Evolutionary conservation across 1,284 basidiomycete genomes (phyloP).

Genomic region (Amylostereum areolatum): DNA sequence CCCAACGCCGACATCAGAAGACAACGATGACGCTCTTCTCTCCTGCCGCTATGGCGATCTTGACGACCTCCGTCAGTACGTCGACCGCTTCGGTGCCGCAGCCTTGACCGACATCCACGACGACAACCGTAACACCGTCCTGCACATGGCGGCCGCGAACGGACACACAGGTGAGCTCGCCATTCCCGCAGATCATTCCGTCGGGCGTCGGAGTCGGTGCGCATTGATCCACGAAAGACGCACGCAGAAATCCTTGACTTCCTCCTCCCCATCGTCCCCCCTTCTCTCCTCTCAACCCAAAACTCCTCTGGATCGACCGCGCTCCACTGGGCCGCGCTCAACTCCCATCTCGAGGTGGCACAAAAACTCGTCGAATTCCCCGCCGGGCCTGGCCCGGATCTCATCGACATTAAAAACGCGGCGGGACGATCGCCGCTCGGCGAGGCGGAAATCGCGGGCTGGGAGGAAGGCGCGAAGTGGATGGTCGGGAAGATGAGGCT

Average conservation of each 20-base stretch:
- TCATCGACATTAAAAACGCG: constrained; percentile 70
- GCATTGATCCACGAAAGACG: constrained; percentile 40
- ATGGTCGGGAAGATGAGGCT: constrained; percentile 72
- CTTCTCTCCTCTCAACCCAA: constrained; percentile 48
- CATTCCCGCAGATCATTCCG: constrained; percentile 7
- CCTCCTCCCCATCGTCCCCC: constrained; percentile 59
- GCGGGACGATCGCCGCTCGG: constrained; percentile 67
- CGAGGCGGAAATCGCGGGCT: constrained; percentile 70
- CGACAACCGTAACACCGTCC: constrained; percentile 68
- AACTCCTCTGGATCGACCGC: constrained; percentile 75
- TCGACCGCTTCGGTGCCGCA: constrained; percentile 51
- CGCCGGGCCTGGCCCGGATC: constrained; percentile 40
- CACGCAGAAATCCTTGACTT: constrained; percentile 64
- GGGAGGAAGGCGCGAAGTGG: constrained; percentile 79
- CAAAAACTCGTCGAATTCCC: constrained; percentile 69
- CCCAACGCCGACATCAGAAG: constrained; percentile 43
- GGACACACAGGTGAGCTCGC: constrained; percentile 72
- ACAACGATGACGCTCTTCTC: constrained; percentile 74
- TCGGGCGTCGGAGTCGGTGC: no score
- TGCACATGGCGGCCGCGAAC: constrained; percentile 85
- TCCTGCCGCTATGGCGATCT: constrained; percentile 83
- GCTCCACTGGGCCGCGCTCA: constrained; percentile 85
- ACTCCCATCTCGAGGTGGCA: constrained; percentile 64
- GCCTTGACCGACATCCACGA: constrained; percentile 55
- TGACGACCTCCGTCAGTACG: constrained; percentile 66